Evolutionary conservation across 108 stramenopile species (phyloP).

Genomic region (Nitzschia sp.): DNA sequence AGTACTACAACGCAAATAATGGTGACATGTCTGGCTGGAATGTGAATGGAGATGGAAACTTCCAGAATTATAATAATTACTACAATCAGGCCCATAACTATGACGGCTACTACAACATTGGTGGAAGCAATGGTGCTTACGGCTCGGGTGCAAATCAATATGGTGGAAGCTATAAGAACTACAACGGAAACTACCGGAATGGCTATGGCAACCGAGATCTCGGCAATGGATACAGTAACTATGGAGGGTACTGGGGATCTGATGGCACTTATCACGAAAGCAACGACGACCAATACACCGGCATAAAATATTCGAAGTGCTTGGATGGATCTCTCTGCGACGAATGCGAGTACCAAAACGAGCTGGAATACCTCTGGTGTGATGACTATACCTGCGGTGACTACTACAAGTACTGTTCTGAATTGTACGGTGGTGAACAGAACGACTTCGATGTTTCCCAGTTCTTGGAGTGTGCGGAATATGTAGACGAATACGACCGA

Average conservation of each 20-base stretch:
- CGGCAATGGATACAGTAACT: background rate
- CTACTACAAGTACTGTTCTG: conserved; percentile 32
- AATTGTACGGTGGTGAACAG: conserved; percentile 26
- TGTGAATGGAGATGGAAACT: conserved; percentile 1
- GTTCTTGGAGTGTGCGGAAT: conserved; percentile 3
- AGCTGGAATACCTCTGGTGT: conserved; percentile 11
- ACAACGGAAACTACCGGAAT: background rate
- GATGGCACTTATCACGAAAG: conserved; percentile 5
- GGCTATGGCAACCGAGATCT: background rate
- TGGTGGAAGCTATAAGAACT: too few species aligned
- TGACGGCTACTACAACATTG: background rate
- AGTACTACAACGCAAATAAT: conserved; percentile 27
- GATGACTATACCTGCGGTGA: conserved; percentile 35
- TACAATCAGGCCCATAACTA: background rate
- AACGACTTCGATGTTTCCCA: background rate
- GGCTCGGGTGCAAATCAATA: background rate
- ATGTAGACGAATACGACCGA: conserved; percentile 31
- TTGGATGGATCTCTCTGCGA: conserved; percentile 23
- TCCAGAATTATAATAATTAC: conserved; percentile 2
- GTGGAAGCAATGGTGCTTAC: background rate
- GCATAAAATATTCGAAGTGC: background rate
- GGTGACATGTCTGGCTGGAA: conserved; percentile 18
- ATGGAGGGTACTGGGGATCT: conserved; percentile 2
- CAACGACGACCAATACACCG: background rate
- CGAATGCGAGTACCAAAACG: conserved; percentile 18